Conservation (phyloP, 306 rosid species). For the Senna tora region DNA sequence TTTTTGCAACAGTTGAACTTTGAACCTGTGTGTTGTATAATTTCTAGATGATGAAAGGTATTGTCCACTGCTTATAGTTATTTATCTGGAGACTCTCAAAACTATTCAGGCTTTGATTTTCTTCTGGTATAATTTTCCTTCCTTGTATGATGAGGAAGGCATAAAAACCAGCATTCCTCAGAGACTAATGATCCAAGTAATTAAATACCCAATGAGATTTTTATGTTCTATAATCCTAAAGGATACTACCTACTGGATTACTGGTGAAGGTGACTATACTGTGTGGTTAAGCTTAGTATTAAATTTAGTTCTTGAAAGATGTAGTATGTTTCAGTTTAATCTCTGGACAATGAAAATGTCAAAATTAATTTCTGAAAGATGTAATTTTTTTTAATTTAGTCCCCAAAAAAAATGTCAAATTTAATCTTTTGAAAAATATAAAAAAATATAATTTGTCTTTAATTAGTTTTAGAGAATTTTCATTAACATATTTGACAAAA, state of each 20-base stretch:
- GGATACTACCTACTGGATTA: not conserved
- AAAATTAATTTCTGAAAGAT: no score
- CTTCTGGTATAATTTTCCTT: not conserved
- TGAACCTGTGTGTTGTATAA: slow-evolving; percentile 42
- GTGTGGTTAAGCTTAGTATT: not conserved
- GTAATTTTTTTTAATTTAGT: no score
- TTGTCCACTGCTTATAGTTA: slow-evolving; percentile 14
- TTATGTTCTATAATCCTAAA: not conserved
- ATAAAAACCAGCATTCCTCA: not conserved
- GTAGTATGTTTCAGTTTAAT: no score
- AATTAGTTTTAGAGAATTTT: no score
- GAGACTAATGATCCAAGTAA: slow-evolving; percentile 13
- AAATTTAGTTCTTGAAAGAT: no score
- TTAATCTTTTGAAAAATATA: no score
- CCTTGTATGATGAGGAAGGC: no score
- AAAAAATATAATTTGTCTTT: no score
- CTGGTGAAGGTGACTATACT: not conserved
- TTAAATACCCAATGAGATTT: not conserved
- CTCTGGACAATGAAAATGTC: no score
- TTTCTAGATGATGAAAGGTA: slow-evolving; percentile 40
- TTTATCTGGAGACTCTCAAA: slow-evolving; percentile 10
- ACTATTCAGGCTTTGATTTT: slow-evolving; percentile 27
- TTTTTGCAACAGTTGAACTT: slow-evolving; percentile 38
- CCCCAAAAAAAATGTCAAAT: no score
- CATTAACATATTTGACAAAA: no score